Conservation (phyloP, 192 early-diverging fungal genomes). For the Jimgerdemannia lactiflua region DNA sequence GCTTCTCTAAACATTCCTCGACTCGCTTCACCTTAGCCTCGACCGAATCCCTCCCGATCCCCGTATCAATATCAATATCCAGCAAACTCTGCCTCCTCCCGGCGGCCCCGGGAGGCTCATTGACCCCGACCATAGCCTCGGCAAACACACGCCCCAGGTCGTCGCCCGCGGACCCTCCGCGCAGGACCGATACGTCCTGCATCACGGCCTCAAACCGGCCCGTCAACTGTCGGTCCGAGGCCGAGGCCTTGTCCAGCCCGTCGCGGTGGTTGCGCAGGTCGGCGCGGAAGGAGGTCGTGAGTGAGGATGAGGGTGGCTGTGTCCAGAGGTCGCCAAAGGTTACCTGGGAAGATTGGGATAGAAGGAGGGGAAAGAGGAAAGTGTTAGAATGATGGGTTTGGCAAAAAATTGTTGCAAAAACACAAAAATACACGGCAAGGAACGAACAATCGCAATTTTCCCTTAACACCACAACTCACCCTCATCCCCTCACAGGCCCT, state of each 20-base stretch:
- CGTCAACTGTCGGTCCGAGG: slow-evolving; percentile 52
- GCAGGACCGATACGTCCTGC: slow-evolving; percentile 43
- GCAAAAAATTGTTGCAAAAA: background rate
- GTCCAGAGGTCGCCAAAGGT: slow-evolving; percentile 83
- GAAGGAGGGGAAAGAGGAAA: too few relatives aligned
- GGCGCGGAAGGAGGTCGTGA: slow-evolving; percentile 71
- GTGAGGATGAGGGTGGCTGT: slow-evolving; percentile 74
- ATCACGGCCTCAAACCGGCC: slow-evolving; percentile 39
- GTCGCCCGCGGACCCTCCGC: slow-evolving; percentile 32
- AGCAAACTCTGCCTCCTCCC: slow-evolving; percentile 40
- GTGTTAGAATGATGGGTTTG: too few relatives aligned
- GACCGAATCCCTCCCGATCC: slow-evolving; percentile 25
- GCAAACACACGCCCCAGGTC: slow-evolving; percentile 44
- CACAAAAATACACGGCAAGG: background rate
- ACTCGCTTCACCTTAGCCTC: slow-evolving; percentile 57
- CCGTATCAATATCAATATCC: slow-evolving; percentile 49
- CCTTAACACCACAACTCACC: slow-evolving; percentile 34
- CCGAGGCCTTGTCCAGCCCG: slow-evolving; percentile 72
- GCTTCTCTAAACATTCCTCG: slow-evolving; percentile 57
- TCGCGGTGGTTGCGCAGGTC: slow-evolving; percentile 73
- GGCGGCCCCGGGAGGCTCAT: slow-evolving; percentile 19
- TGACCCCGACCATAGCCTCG: slow-evolving; percentile 12
- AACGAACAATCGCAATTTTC: background rate
- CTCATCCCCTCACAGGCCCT: slow-evolving; percentile 74
- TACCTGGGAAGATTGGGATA: slow-evolving; percentile 4